Conservation (phyloP, 2,329 filamentous ascomycete species). For the Monosporascus cannonballus region DNA sequence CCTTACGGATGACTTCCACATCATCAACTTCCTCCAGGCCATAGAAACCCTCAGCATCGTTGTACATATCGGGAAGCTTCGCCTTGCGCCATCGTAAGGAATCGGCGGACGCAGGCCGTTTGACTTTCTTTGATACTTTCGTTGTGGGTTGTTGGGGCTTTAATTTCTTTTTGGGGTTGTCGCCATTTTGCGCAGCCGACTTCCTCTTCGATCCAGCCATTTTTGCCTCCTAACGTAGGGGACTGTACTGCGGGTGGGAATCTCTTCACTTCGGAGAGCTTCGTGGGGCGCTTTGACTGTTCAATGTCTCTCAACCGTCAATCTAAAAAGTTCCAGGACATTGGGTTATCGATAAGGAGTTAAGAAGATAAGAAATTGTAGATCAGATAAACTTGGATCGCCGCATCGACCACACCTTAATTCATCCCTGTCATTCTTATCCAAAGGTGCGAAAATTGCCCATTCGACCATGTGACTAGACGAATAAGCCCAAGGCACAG, state of each 20-base stretch:
- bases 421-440: conserved; percentile 16
- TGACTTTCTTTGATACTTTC: conserved; percentile 26
- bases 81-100: conserved; percentile 51
- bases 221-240: background rate
- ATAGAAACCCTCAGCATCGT: conserved; percentile 91
- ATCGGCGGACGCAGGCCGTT: conserved; percentile 37
- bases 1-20: conserved; percentile 73
- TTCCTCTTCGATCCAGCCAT: conserved; percentile 21
- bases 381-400: background rate
- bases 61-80: conserved; percentile 68
- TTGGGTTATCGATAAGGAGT: background rate
- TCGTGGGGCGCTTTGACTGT: background rate
- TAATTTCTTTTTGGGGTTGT: conserved; percentile 16
- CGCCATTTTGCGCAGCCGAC: conserved; percentile 6
- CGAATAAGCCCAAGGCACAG: background rate
- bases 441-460: background rate
- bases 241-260: background rate
- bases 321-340: background rate
- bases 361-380: background rate
- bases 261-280: background rate
- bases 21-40: conserved; percentile 88
- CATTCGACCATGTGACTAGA: conserved; percentile 2
- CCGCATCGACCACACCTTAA: conserved; percentile 22
- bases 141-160: conserved; percentile 9
- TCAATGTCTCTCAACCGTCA: background rate